phyloP scores from a whole-genome alignment of 768 basidiomycete genomes.

The Pluteus cervinus region DNA sequence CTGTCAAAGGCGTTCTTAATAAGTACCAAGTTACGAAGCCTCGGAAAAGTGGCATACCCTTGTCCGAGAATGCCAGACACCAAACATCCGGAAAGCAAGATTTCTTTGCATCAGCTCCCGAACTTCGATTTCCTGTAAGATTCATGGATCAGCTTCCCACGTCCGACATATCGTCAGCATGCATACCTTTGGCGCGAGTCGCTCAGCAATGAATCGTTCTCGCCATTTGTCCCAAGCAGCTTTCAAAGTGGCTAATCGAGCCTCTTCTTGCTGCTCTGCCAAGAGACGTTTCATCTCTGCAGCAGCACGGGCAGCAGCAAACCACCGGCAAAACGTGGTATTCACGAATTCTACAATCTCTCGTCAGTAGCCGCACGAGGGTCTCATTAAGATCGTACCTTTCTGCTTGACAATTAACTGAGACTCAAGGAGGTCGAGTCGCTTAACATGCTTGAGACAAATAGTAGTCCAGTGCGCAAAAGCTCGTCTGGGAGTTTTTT shows the following conservation, averaged over 20 bases:
- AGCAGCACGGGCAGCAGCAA: conserved; percentile 50
- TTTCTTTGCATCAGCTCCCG: conserved; percentile 53
- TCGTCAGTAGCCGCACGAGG: conserved; percentile 5
- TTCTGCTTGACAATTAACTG: conserved; percentile 76
- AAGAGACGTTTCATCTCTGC: conserved; percentile 40
- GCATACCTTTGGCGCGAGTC: conserved; percentile 59
- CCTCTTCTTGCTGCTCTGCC: conserved; percentile 56
- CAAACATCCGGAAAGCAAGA: conserved; percentile 60
- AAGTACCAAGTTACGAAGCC: neutral
- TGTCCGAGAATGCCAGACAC: conserved; percentile 71
- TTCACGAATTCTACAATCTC: conserved; percentile 51
- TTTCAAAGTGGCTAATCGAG: conserved; percentile 44
- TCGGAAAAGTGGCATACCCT: conserved; percentile 36
- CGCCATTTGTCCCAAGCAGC: conserved; percentile 77
- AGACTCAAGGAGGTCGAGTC: conserved; percentile 76
- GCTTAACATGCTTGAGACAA: conserved; percentile 60
- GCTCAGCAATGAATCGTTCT: conserved; percentile 61
- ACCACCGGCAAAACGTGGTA: conserved; percentile 68
- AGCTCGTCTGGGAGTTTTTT: conserved; percentile 33
- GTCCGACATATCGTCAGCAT: neutral
- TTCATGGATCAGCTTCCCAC: conserved; percentile 4
- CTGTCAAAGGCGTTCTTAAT: conserved; percentile 26
- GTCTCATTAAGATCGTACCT: conserved; percentile 35
- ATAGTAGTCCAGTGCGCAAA: conserved; percentile 67
- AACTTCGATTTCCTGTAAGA: conserved; percentile 51